Evolutionary conservation across 2,329 filamentous ascomycete species (phyloP).

Genomic region (Alternaria sp.): DNA sequence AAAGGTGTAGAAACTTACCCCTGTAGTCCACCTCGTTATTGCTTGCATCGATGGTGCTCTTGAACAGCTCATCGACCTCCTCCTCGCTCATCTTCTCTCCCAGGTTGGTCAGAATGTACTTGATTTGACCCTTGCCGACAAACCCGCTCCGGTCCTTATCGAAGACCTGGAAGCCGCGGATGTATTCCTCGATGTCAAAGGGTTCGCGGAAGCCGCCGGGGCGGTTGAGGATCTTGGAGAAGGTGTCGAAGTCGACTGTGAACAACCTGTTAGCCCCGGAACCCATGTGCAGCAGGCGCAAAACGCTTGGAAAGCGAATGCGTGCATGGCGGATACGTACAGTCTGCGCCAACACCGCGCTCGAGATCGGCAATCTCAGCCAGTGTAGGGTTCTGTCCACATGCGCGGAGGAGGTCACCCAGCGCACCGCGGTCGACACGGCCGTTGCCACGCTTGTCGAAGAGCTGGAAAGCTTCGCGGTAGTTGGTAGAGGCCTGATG

Average conservation of each 20-base stretch:
- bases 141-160: conserved; percentile 99
- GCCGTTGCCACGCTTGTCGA: conserved; percentile 98
- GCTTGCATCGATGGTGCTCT: conserved; percentile 90
- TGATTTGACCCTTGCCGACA: conserved; percentile 96
- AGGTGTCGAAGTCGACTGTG: conserved; percentile 95
- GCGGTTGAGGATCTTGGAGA: conserved; percentile 95
- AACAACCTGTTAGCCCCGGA: conserved; percentile 5
- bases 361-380: conserved; percentile 92
- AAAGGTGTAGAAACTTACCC: conserved; percentile 63
- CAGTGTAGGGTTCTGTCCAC: conserved; percentile 96
- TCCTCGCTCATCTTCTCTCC: conserved; percentile 99
- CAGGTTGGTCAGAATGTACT: conserved; percentile 97
- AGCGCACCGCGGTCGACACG: conserved; percentile 87
- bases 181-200: conserved; percentile 97
- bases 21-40: conserved; percentile 98
- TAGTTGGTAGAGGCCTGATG: conserved; percentile 88
- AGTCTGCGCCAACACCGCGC: conserved; percentile 87
- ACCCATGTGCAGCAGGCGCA: background rate
- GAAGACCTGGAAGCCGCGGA: conserved; percentile 98
- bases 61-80: conserved; percentile 97
- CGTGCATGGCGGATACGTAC: conserved; percentile 66
- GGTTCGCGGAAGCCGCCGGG: conserved; percentile 98
- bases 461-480: conserved; percentile 99
- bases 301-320: no score
- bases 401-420: conserved; percentile 93